Percentiles rank a stretch among this genome's conserved stretches.
These are phyloP conservation scores for Penicillium sp. DNA, from an alignment of 2,329 filamentous ascomycete genomes.

Conservation along the genomic window DNA sequence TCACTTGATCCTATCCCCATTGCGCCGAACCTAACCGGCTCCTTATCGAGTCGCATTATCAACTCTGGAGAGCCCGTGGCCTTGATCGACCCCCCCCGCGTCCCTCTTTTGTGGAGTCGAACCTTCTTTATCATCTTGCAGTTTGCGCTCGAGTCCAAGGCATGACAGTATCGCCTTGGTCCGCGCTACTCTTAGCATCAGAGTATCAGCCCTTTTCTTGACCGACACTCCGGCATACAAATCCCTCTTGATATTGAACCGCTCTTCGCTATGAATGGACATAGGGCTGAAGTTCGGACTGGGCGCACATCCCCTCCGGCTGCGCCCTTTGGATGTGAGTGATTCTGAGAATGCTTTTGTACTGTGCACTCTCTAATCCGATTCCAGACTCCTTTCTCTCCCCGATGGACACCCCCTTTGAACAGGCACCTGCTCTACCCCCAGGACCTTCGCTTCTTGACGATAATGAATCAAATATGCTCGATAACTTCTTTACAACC, in stretches of 20 bases:
- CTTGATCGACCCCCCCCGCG: conserved; percentile 9
- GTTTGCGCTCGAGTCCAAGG: conserved; percentile 18
- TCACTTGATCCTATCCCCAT: conserved; percentile 4
- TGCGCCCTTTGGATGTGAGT: conserved; percentile 67
- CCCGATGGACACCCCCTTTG: conserved; percentile 36
- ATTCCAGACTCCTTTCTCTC: conserved; percentile 34
- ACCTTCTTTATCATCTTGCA: background rate
- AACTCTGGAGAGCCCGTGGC: conserved; percentile 1
- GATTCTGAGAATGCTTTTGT: background rate
- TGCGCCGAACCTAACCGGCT: background rate
- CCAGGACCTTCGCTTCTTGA: conserved; percentile 64
- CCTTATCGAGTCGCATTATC: conserved; percentile 13
- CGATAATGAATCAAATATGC: conserved; percentile 54
- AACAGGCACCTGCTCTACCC: conserved; percentile 59
- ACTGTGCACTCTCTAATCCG: background rate
- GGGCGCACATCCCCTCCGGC: conserved; percentile 53
- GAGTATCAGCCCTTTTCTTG: conserved; percentile 21
- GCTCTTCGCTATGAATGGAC: conserved; percentile 33
- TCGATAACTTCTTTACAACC: conserved; percentile 50
- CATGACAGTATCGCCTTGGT: conserved; percentile 27
- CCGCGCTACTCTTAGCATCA: conserved; percentile 22
- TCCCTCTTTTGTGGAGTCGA: conserved; percentile 9
- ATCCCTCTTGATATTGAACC: background rate
- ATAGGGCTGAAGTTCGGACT: conserved; percentile 28
- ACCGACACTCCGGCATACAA: conserved; percentile 1